phyloP scores from a whole-genome alignment of 208 protist genomes.

The Zelonia costaricensis region DNA sequence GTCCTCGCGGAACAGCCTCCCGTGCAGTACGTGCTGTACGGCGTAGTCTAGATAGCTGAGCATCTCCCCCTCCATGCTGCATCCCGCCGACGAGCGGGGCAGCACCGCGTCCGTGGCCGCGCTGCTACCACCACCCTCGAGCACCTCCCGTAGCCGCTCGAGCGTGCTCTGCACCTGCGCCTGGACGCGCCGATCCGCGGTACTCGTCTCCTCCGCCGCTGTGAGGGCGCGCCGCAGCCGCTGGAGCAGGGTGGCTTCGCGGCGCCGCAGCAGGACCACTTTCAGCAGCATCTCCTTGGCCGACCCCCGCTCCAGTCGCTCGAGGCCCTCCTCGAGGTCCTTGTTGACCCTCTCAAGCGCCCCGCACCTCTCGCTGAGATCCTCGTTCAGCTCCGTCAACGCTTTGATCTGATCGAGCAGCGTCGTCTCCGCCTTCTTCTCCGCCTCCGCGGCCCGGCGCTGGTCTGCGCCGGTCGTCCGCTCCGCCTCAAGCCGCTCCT shows the following conservation, averaged over 20 bases:
- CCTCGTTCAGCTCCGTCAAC: constrained; percentile 52
- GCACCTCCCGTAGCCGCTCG: constrained; percentile 58
- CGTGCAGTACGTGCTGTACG: constrained; percentile 43
- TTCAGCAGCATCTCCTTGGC: constrained; percentile 77
- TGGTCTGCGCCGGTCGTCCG: constrained; percentile 20
- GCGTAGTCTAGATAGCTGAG: constrained; percentile 54
- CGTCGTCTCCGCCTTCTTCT: constrained; percentile 4
- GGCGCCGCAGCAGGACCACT: constrained; percentile 77
- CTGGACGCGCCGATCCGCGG: constrained; percentile 40
- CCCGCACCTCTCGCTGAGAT: constrained; percentile 44
- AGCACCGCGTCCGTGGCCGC: constrained; percentile 75
- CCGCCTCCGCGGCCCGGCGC: constrained; percentile 10
- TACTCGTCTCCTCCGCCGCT: constrained; percentile 48
- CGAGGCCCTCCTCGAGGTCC: constrained; percentile 48
- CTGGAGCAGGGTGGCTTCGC: constrained; percentile 77
- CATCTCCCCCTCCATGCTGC: constrained; percentile 59
- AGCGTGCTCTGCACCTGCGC: constrained; percentile 60
- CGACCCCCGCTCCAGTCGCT: constrained; percentile 37
- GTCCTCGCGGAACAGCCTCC: constrained; percentile 80
- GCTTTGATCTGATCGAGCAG: constrained; percentile 35
- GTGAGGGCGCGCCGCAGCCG: constrained; percentile 67
- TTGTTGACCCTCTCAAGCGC: constrained; percentile 50
- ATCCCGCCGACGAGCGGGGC: constrained; percentile 50
- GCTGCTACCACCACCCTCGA: constrained; percentile 48
- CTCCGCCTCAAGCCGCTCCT: constrained; percentile 51